Conservation (phyloP, 148 eudicot species). For the Amaranthus palmeri region DNA sequence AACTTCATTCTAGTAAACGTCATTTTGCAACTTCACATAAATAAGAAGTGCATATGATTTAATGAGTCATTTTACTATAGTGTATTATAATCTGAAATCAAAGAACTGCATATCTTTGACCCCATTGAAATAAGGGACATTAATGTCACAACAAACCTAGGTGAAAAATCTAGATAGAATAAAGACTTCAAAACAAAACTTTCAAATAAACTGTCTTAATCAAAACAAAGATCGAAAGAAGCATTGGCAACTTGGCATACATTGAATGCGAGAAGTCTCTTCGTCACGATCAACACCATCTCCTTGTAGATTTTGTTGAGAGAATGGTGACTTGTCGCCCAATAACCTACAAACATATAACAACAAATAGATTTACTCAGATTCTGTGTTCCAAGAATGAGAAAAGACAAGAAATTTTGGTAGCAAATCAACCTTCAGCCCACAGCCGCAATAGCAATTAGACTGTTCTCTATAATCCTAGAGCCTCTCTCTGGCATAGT, state of each 20-base stretch:
- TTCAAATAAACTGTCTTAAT: background rate
- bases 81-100: too few species aligned
- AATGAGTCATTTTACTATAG: too few species aligned
- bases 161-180: background rate
- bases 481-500: too few species aligned
- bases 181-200: background rate
- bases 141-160: background rate
- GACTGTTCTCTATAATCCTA: too few species aligned
- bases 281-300: slow-evolving; percentile 92
- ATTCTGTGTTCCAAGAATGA: background rate
- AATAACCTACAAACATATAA: slow-evolving; percentile 46
- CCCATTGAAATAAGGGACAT: background rate
- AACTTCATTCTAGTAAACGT: too few species aligned
- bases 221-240: background rate
- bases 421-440: background rate
- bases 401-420: background rate
- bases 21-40: too few species aligned
- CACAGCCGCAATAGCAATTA: too few species aligned
- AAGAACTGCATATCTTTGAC: too few species aligned
- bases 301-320: slow-evolving; percentile 85
- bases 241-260: slow-evolving; percentile 29
- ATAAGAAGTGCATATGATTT: too few species aligned
- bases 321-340: slow-evolving; percentile 90
- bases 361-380: slow-evolving; percentile 6
- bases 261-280: slow-evolving; percentile 90